Evolutionary conservation across 495 filamentous ascomycete genomes (phyloP), one percentile per base, ranked within the genome.

Genomic region (Haplographium delicatum): DNA sequence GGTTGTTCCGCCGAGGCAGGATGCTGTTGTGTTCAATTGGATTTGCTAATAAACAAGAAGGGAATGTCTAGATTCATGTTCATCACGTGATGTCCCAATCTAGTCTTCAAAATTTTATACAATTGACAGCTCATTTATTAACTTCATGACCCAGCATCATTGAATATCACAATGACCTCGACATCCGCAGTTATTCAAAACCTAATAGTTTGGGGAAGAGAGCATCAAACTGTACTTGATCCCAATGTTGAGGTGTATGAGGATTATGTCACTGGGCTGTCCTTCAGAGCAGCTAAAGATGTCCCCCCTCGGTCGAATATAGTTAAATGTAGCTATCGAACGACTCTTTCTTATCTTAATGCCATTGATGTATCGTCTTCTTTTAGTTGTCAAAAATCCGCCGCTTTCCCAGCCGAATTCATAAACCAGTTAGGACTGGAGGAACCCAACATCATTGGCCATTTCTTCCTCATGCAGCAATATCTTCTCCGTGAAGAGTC

Each of bases 401-500:
- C 25, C 10, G 22, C 41, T 27, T 61, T 61, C 43, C 58, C 58
- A 1, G 5, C n/a, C 3, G 22, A 44, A 20, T 61, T 61, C 33
- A 45, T 54, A 4, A 20, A 57, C 1, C 24, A 27, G 24, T 28
- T 61, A 27, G 20, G 25, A 9, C 10, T 26, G 5, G 54, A 57
- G 1, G 31, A 54, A 24, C 54, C 58, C 5, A 39, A 57, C 30
- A 50, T 61, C 13, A 57, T 61, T 28, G 50, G 58, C 4, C 38
- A 62, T 37, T 61, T 61, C 39, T 57, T 61, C 44, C 38, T 61
- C 2, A 38, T 61, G n/a, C 58, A 61, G 23, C 58, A 61, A 51
- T 62, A 56, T 54, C 67, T 80, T 20, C 62, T 68, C 38, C 64
- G 65, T 5, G 50, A 65, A 24, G 43, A 66, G n/a, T 78, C 74